Evolutionary conservation across 176 grass and related monocot species (phyloP).

Genomic region (Cenchrus fungigraminus): DNA sequence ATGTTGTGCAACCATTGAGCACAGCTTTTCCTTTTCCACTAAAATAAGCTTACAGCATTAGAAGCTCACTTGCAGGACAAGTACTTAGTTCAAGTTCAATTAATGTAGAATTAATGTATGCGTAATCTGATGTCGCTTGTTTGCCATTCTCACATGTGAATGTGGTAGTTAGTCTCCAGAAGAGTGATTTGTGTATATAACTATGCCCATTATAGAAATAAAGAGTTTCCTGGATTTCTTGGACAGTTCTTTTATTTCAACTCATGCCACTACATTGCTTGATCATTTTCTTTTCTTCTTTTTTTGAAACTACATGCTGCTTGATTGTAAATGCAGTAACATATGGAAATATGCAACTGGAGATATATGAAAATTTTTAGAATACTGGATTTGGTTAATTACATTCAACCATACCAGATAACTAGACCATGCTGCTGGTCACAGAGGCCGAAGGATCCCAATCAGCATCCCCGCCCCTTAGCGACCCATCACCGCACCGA

Average conservation of each 20-base stretch:
- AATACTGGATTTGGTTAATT: too few relatives aligned
- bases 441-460: too few relatives aligned
- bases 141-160: constrained; percentile 35
- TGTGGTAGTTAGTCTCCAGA: constrained; percentile 36
- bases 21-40: constrained; percentile 34
- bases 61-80: constrained; percentile 30
- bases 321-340: background rate
- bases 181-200: constrained; percentile 42
- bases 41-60: constrained; percentile 57
- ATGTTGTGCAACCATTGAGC: constrained; percentile 32
- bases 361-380: too few relatives aligned
- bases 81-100: constrained; percentile 42
- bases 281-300: background rate
- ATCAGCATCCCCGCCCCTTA: too few relatives aligned
- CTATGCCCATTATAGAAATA: constrained; percentile 39
- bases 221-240: constrained; percentile 2
- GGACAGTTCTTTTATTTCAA: constrained; percentile 15
- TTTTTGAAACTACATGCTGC: too few relatives aligned
- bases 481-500: too few relatives aligned
- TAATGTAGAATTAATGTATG: constrained; percentile 29
- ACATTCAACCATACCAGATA: too few relatives aligned
- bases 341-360: background rate
- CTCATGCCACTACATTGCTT: background rate
- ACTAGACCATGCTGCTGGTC: too few relatives aligned
- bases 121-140: constrained; percentile 23